Evolutionary conservation across 2,329 filamentous ascomycete species (phyloP).

Genomic region (Colletotrichum sublineola): DNA sequence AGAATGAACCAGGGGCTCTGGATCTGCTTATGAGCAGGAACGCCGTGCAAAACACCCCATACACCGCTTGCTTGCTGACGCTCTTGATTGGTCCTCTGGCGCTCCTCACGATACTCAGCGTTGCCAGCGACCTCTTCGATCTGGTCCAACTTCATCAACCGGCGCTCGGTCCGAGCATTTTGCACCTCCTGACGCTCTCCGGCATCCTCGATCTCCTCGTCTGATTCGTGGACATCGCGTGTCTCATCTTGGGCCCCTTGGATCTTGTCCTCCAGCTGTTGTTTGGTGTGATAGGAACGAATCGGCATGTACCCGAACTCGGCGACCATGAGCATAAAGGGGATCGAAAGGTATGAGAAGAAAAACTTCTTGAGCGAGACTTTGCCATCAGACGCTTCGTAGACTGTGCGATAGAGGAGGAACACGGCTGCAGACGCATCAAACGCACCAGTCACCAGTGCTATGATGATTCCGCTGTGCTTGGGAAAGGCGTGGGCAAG

Average conservation of each 20-base stretch:
- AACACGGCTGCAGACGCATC: constrained; percentile 86
- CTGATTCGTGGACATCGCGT: constrained; percentile 64
- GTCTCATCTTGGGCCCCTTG: constrained; percentile 53
- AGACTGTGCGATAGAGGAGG: constrained; percentile 78
- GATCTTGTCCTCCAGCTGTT: constrained; percentile 56
- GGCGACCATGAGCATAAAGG: constrained; percentile 52
- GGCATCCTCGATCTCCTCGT: constrained; percentile 65
- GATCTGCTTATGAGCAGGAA: constrained; percentile 74
- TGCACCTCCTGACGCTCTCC: constrained; percentile 59
- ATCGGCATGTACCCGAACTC: constrained; percentile 57
- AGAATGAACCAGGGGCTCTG: constrained; percentile 78
- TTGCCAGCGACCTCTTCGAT: constrained; percentile 75
- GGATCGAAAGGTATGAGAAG: constrained; percentile 54
- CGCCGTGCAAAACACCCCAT: constrained; percentile 79
- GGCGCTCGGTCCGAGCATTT: constrained; percentile 60
- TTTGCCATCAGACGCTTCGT: constrained; percentile 65
- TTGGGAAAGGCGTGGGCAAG: constrained; percentile 86
- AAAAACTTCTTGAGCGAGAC: constrained; percentile 57
- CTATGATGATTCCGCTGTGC: constrained; percentile 81
- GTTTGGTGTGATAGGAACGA: constrained; percentile 54
- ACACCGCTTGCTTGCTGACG: constrained; percentile 73
- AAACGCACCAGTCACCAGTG: constrained; percentile 84
- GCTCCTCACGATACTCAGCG: constrained; percentile 65
- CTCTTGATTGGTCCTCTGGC: constrained; percentile 68
- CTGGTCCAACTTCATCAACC: constrained; percentile 70